Evolutionary conservation across 306 rosid species (phyloP).

Genomic region (Lotus japonicus): DNA sequence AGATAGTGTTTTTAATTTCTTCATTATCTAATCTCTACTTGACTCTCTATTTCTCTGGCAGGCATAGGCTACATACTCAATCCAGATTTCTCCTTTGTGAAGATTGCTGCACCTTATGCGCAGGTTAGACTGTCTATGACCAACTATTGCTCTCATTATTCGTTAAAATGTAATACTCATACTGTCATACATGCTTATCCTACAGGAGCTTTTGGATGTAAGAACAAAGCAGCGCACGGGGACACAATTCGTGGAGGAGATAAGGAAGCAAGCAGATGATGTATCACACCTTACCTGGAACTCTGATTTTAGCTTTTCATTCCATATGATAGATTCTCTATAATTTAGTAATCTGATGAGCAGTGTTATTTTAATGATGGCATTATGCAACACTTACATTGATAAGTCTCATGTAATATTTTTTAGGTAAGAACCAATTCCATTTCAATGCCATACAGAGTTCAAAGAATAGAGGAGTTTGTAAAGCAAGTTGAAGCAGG

Average conservation of each 20-base stretch:
- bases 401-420: slow-evolving; percentile 6
- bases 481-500: slow-evolving; percentile 81
- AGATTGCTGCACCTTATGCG: slow-evolving; percentile 95
- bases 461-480: slow-evolving; percentile 87
- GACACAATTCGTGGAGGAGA: slow-evolving; percentile 62
- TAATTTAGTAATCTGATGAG: background rate
- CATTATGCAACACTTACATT: background rate
- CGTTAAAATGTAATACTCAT: slow-evolving; percentile 5
- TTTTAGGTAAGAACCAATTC: slow-evolving; percentile 74
- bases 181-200: slow-evolving; percentile 6
- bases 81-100: slow-evolving; percentile 82
- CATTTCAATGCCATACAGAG: slow-evolving; percentile 94
- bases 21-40: background rate
- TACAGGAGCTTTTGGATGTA: slow-evolving; percentile 80
- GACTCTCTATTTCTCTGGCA: slow-evolving; percentile 23
- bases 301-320: slow-evolving; percentile 8
- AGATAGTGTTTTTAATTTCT: background rate
- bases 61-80: slow-evolving; percentile 79
- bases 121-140: slow-evolving; percentile 44
- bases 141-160: background rate
- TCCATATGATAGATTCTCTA: background rate
- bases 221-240: slow-evolving; percentile 57
- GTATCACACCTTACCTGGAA: slow-evolving; percentile 32
- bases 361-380: background rate
- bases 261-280: slow-evolving; percentile 87